phyloP scores from a whole-genome alignment of 768 basidiomycete genomes.

The Krasilnikovozyma curviuscula region DNA sequence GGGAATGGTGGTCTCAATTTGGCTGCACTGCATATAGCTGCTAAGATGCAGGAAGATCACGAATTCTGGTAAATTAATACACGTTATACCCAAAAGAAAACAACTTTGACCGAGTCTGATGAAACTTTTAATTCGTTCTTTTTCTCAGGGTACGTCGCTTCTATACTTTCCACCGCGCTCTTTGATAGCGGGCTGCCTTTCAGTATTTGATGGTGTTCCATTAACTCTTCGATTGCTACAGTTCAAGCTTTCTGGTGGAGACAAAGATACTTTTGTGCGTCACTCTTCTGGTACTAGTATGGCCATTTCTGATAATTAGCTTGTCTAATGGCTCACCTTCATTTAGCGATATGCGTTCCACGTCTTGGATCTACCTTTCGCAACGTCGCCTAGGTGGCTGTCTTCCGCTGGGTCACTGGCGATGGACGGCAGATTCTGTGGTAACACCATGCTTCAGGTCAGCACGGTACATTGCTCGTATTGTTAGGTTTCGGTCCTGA shows the following conservation, averaged over 20 bases:
- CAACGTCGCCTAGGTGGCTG: conserved; percentile 25
- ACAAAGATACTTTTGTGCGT: conserved; percentile 28
- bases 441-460: conserved; percentile 20
- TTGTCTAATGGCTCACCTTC: not conserved
- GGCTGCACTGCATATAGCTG: conserved; percentile 27
- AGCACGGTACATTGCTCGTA: not conserved
- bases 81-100: too few relatives aligned
- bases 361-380: conserved; percentile 23
- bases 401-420: conserved; percentile 20
- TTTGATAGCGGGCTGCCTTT: too few relatives aligned
- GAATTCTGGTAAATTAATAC: conserved; percentile 32
- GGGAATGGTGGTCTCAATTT: conserved; percentile 29
- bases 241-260: conserved; percentile 17
- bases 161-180: not conserved
- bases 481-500: not conserved
- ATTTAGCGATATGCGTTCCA: conserved; percentile 26
- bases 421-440: conserved; percentile 23
- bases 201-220: too few relatives aligned
- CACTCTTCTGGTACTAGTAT: not conserved
- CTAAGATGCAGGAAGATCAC: conserved; percentile 23
- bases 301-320: not conserved
- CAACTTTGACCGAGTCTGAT: too few relatives aligned
- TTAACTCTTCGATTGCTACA: too few relatives aligned
- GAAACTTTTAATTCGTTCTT: too few relatives aligned
- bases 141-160: too few relatives aligned